Base-by-base conservation (phyloP, 352 stramenopile species). In the Phytopythium ostracodes region DNA sequence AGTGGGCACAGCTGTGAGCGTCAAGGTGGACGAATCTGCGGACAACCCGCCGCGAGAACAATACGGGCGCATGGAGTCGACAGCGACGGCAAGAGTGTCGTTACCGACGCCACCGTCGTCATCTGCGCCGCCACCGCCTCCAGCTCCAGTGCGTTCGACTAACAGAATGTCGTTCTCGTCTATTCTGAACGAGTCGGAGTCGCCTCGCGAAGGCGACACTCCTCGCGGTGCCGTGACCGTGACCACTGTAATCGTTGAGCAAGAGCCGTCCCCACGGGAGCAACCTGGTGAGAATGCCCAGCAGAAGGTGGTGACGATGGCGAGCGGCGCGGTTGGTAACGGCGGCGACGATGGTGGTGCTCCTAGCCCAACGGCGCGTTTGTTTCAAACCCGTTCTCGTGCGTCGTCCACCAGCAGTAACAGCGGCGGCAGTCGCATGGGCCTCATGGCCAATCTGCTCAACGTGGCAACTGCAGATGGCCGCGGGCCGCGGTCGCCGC, bases 111-210 rank as follows among this genome's bases (percentile, higher is more conserved):
- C 42, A 0, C 36, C 43, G 24, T 22, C 56, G 1, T 29, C 29
- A 5, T 29, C 43, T 10, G 43, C 56, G 6, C 56, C 56, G 15
- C 40, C 56, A 15, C 56, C 43, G 20, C n/a, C 43, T 6, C 42
- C 56, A 42, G 17, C 56, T 8, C 56, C 53, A 1, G 53, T 59
- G 31, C 53, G 53, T 6, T 24, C 53, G 12, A 59, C 63, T 18
- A 95, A 85, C 63, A 73, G 84, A n/a, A 96, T 96, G 87, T 96
- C 87, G 43, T 96, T 96, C 47, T 94, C 84, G 31, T 96, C 87
- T 5, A 96, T 96, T 58, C 54, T 96, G 56, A 96, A 96, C 56
- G 81, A 96, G 29, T 90, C 82, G 2, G 82, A 94, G 64, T 91
- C 81, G n/a, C 81, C 81, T 43, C 71, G 80, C 25, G 80, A 79